phyloP scores from a whole-genome alignment of 2,329 filamentous ascomycete species.

The Talaromyces sp. region DNA sequence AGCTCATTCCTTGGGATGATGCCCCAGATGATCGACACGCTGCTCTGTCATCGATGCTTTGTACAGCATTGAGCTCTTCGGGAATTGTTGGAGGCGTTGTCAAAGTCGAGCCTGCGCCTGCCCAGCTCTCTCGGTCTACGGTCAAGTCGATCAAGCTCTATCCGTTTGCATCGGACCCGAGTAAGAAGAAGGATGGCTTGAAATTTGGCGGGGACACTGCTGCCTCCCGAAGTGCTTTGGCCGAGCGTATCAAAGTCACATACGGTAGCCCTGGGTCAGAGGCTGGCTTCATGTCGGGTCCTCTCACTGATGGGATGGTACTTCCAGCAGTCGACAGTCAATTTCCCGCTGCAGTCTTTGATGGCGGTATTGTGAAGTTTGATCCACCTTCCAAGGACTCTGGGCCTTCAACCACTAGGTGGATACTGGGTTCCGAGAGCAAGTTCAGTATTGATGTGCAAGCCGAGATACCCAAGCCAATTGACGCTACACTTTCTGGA shows the following conservation, averaged over 20 bases:
- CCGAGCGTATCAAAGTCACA: slow-evolving; percentile 66
- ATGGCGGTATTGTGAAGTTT: slow-evolving; percentile 79
- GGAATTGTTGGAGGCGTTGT: slow-evolving; percentile 81
- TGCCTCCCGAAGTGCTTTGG: slow-evolving; percentile 70
- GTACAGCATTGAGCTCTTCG: slow-evolving; percentile 64
- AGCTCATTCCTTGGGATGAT: slow-evolving; percentile 74
- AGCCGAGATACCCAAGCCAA: slow-evolving; percentile 62
- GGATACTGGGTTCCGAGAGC: slow-evolving; percentile 74
- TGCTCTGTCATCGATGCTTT: slow-evolving; percentile 74
- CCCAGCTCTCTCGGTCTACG: slow-evolving; percentile 62
- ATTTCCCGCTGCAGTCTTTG: slow-evolving; percentile 61
- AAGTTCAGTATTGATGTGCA: slow-evolving; percentile 73
- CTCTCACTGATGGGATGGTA: slow-evolving; percentile 83
- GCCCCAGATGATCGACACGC: slow-evolving; percentile 76
- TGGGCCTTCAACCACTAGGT: slow-evolving; percentile 42
- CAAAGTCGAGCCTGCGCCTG: slow-evolving; percentile 77
- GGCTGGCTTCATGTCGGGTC: slow-evolving; percentile 68
- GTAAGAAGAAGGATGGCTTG: slow-evolving; percentile 61
- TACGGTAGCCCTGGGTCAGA: slow-evolving; percentile 53
- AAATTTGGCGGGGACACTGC: slow-evolving; percentile 87
- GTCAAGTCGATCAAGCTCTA: slow-evolving; percentile 70
- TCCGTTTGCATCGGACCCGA: slow-evolving; percentile 63
- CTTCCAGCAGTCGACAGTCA: slow-evolving; percentile 58
- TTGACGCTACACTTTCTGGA: slow-evolving; percentile 36
- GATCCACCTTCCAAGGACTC: slow-evolving; percentile 51